A percentile compares a stretch with the other conserved stretches of the same genome.
phyloP scores from a whole-genome alignment of 1,284 basidiomycete genomes.

The Leccinum pallidistipes region DNA sequence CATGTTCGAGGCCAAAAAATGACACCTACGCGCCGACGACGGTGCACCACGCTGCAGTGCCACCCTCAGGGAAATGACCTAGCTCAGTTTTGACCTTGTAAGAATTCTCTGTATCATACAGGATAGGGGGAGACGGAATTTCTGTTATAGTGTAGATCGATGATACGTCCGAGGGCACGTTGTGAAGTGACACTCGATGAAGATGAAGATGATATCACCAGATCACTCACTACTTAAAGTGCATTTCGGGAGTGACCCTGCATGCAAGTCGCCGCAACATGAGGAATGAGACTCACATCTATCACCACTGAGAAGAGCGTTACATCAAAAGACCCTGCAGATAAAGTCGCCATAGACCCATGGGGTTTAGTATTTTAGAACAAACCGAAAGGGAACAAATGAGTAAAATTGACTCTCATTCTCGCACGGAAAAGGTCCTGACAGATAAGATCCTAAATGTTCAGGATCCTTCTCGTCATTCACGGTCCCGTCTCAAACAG shows the following conservation, averaged over 20 bases:
- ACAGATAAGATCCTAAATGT: too few relatives aligned
- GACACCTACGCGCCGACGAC: too few relatives aligned
- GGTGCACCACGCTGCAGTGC: too few relatives aligned
- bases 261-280: background rate
- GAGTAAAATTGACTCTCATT: too few relatives aligned
- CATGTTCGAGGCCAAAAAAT: background rate
- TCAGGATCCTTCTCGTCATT: too few relatives aligned
- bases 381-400: too few relatives aligned
- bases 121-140: background rate
- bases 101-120: background rate
- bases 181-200: background rate
- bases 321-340: background rate
- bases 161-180: conserved; percentile 10
- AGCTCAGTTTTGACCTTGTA: background rate
- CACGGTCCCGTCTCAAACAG: too few relatives aligned
- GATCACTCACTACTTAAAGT: background rate
- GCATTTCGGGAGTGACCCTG: background rate
- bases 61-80: too few relatives aligned
- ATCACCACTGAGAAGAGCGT: background rate
- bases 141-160: conserved; percentile 1
- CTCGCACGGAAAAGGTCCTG: too few relatives aligned
- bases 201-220: background rate
- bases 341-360: background rate
- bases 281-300: background rate
- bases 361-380: background rate